Evolutionary conservation across 1,284 basidiomycete genomes (phyloP).

Genomic region (Coniferiporia sulphurascens): DNA sequence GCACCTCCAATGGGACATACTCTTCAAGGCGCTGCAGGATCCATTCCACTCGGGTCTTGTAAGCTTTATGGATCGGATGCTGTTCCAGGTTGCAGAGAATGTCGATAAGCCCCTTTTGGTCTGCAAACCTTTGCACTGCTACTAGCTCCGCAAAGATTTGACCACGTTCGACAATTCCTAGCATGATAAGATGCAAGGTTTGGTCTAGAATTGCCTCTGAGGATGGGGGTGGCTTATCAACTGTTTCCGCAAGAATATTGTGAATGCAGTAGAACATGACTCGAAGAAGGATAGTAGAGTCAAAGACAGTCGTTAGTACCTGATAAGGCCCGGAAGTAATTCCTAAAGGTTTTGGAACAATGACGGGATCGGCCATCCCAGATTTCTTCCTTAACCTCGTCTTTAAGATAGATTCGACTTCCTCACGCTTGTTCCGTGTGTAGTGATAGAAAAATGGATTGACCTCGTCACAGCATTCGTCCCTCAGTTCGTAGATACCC

Average conservation of each 20-base stretch:
- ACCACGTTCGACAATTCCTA: slow-evolving; percentile 70
- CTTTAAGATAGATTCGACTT: slow-evolving; percentile 81
- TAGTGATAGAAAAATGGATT: slow-evolving; percentile 98
- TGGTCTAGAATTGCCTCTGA: slow-evolving; percentile 89
- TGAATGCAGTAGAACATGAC: slow-evolving; percentile 74
- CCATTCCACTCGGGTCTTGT: slow-evolving; percentile 70
- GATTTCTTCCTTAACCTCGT: slow-evolving; percentile 65
- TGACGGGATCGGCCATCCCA: slow-evolving; percentile 60
- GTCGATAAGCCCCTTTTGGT: slow-evolving; percentile 61
- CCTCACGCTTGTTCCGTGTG: slow-evolving; percentile 90
- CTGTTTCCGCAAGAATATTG: slow-evolving; percentile 58
- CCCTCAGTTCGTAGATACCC: slow-evolving; percentile 85
- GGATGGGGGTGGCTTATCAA: slow-evolving; percentile 58
- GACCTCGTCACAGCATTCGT: slow-evolving; percentile 81
- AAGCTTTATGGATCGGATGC: slow-evolving; percentile 67
- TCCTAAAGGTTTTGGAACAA: slow-evolving; percentile 67
- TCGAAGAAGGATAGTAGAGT: slow-evolving; percentile 65
- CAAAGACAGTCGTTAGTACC: slow-evolving; percentile 53
- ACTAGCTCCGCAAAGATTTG: slow-evolving; percentile 56
- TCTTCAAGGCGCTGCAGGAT: slow-evolving; percentile 59
- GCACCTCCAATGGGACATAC: slow-evolving; percentile 53
- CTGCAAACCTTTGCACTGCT: slow-evolving; percentile 50
- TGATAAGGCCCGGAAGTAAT: slow-evolving; percentile 67
- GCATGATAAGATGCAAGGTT: slow-evolving; percentile 79
- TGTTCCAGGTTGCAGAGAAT: slow-evolving; percentile 74